Base-by-base conservation (phyloP, 495 filamentous ascomycete species). In the Neurospora sp. region DNA sequence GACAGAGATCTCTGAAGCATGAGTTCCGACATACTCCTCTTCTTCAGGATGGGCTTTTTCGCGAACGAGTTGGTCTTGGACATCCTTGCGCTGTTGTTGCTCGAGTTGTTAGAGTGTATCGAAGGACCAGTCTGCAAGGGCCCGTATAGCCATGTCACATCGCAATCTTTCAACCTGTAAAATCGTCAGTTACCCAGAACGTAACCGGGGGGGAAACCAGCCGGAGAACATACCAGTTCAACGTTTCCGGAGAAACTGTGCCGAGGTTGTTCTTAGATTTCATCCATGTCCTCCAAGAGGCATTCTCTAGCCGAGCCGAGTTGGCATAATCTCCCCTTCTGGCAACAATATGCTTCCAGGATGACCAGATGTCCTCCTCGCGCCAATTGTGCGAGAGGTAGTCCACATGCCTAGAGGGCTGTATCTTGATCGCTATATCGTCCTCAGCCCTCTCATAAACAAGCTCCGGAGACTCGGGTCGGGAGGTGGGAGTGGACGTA, bases 141-240 rank as follows among this genome's bases (percentile, higher is more conserved):
- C 0, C 96, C 96, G 77, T 99, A 99, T 3, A 99, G 86, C 96
- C 96, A 99, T 70, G 96, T 98, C 34, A 98, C 94, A 79, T 99
- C 96, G 79, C 92, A 94, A 76, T 99, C 96, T 79, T 99, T 99
- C 45, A 98, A 83, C 95, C 94, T 98, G 79, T 10, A 37, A 31
- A 54, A 54, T 39, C 21, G 73, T 74, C 70, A 80, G 78, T 21
- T 21, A 43, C 7, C 10, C 34, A 40, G 39, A 45, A 72, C 37
- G 59, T 43, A 28, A 72, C 62, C 24, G 17, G 24, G 17, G 17
- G 39, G 74, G 10, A 7, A 45, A 11, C 54, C 54, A 62, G 54
- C 54, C 13, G 6, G 15, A 34, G 13, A 38, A 85, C 89, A 73
- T 81, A 96, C 94, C 94, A 98, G 79, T 98, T 97, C 69, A 98